phyloP scores from a whole-genome alignment of 1,284 basidiomycete genomes.

The Apiotrichum akiyoshidainum region DNA sequence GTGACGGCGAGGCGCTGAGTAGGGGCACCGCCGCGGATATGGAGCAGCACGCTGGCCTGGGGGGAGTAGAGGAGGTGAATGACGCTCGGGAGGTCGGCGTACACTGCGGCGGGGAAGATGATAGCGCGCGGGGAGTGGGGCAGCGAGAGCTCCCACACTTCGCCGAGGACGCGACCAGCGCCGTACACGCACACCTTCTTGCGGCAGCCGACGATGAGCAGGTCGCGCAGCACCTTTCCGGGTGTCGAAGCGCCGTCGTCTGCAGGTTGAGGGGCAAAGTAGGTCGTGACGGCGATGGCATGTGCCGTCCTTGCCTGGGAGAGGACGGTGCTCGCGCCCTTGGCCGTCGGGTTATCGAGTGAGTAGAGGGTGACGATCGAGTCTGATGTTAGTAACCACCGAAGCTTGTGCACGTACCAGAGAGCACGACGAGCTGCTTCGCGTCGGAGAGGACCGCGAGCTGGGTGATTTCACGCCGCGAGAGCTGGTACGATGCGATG shows the following conservation, averaged over 20 bases:
- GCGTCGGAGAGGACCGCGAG: conserved; percentile 77
- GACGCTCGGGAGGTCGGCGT: conserved; percentile 39
- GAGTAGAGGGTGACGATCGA: conserved; percentile 54
- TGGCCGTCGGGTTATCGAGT: conserved; percentile 57
- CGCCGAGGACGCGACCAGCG: conserved; percentile 24
- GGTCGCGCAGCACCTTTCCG: conserved; percentile 61
- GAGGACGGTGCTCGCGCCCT: conserved; percentile 64
- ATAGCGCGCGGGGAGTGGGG: conserved; percentile 73
- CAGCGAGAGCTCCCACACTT: conserved; percentile 60
- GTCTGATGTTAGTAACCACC: conserved; percentile 33
- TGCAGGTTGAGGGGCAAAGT: conserved; percentile 11
- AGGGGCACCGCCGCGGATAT: conserved; percentile 57
- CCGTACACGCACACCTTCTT: conserved; percentile 72
- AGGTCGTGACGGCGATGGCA: conserved; percentile 63
- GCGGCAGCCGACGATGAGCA: conserved; percentile 76
- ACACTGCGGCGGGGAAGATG: conserved; percentile 39
- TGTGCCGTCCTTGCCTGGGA: conserved; percentile 72
- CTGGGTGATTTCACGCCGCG: conserved; percentile 74
- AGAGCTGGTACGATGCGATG: conserved; percentile 60
- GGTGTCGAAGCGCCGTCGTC: conserved; percentile 48
- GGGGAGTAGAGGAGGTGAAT: conserved; percentile 67
- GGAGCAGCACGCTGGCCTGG: conserved; percentile 66
- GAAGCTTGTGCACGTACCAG: conserved; percentile 57
- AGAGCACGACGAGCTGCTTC: conserved; percentile 73
- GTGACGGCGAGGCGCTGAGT: conserved; percentile 64